Conservation (phyloP, 164 flowering plant genomes). For the Buxus sempervirens region DNA sequence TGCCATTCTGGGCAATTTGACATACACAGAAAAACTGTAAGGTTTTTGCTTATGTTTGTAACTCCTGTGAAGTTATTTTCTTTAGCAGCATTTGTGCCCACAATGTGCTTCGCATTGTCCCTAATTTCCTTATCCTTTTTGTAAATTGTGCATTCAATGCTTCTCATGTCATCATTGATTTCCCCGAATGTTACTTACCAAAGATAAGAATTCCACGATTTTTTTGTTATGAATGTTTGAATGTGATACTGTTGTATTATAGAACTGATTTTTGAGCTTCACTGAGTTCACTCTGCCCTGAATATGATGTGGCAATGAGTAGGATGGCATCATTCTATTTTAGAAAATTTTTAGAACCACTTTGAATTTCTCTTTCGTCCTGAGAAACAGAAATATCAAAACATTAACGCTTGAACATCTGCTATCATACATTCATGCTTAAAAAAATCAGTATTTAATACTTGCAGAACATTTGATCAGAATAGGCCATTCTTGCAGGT, state of each 20-base stretch:
- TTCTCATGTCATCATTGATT: no score
- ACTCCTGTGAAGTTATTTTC: no score
- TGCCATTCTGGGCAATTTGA: constrained; percentile 73
- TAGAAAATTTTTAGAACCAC: neutral
- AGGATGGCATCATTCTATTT: neutral
- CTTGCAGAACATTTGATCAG: neutral
- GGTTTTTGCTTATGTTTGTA: constrained; percentile 11
- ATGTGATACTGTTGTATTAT: neutral
- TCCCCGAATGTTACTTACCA: neutral
- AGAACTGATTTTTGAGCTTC: neutral
- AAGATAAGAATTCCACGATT: neutral
- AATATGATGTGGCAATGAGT: neutral
- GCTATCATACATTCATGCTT: neutral
- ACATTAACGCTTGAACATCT: no score
- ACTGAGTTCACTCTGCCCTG: neutral
- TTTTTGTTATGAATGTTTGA: neutral
- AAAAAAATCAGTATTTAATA: no score
- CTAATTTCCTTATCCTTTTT: neutral
- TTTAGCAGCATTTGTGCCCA: no score
- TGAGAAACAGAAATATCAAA: no score
- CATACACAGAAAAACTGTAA: constrained; percentile 82
- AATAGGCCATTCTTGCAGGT: constrained; percentile 35
- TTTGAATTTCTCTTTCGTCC: no score
- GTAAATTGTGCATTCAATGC: neutral
- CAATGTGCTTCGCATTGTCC: neutral